Percentiles rank a stretch among this genome's conserved stretches.
These are phyloP conservation scores for Saturnispora kantuleensis DNA, from an alignment of 805 yeast species.

Conservation along the genomic window DNA sequence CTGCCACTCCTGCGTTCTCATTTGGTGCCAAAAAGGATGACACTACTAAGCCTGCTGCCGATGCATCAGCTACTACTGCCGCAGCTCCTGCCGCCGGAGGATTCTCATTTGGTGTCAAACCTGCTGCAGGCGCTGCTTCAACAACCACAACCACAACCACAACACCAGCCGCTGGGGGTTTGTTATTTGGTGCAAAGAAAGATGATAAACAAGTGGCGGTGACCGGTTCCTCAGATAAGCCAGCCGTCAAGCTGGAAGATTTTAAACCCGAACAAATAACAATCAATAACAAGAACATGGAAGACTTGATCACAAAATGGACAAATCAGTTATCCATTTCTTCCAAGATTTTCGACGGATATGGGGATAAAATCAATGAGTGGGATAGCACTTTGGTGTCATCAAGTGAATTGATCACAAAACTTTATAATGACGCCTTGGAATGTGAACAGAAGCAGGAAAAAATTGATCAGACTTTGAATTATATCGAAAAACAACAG, in stretches of 20 bases:
- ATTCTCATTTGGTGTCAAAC: constrained; percentile 12
- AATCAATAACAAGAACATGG: constrained; percentile 82
- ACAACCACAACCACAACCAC: not conserved
- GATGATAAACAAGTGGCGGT: constrained; percentile 8
- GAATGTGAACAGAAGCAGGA: constrained; percentile 79
- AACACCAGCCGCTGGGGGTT: constrained; percentile 9
- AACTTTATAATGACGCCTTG: constrained; percentile 64
- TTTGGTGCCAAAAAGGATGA: constrained; percentile 11
- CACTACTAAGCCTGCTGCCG: not conserved
- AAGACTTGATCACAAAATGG: constrained; percentile 90
- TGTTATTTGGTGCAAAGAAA: constrained; percentile 16
- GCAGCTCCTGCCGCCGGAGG: constrained; percentile 10
- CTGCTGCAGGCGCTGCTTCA: constrained; percentile 8
- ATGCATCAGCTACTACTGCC: not conserved
- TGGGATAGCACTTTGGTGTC: constrained; percentile 84
- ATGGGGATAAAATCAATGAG: constrained; percentile 60
- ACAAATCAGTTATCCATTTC: constrained; percentile 72
- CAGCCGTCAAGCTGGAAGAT: constrained; percentile 36
- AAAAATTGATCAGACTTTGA: constrained; percentile 77
- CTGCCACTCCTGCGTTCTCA: constrained; percentile 2
- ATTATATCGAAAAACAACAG: constrained; percentile 85
- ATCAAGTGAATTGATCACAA: constrained; percentile 77
- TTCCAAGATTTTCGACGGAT: constrained; percentile 62
- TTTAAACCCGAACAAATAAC: constrained; percentile 63
- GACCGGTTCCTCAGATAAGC: constrained; percentile 8